These are phyloP conservation scores for Hygrophorus pudorinus DNA, from an alignment of 768 basidiomycete species.

Conservation along the genomic window DNA sequence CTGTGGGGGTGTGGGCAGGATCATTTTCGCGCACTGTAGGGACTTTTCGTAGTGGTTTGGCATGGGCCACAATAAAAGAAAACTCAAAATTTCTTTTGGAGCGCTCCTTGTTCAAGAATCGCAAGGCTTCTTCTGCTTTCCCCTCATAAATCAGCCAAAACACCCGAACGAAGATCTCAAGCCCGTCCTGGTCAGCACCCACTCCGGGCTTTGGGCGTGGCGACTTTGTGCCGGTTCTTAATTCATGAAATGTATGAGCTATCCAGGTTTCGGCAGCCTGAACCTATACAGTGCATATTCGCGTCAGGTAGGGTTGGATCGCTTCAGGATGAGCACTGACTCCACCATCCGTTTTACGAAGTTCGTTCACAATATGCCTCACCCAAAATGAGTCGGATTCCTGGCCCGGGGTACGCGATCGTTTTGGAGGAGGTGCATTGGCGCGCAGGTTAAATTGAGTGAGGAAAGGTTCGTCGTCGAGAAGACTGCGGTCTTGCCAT, in stretches of 20 bases:
- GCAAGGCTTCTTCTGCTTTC: constrained; percentile 3
- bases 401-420: too few relatives aligned
- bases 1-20: too few relatives aligned
- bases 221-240: neutral
- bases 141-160: constrained; percentile 11
- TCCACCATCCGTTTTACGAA: neutral
- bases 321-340: neutral
- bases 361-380: too few relatives aligned
- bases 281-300: constrained; percentile 4
- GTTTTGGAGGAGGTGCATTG: neutral
- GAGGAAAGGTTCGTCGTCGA: constrained; percentile 15
- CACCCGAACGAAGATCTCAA: constrained; percentile 11
- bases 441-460: constrained; percentile 2
- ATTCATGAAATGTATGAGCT: constrained; percentile 4
- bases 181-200: neutral
- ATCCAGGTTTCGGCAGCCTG: constrained; percentile 10
- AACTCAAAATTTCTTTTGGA: constrained; percentile 10
- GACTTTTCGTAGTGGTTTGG: too few relatives aligned
- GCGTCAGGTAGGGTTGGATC: neutral
- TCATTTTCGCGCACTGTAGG: too few relatives aligned
- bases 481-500: constrained; percentile 17
- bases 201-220: neutral
- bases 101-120: constrained; percentile 4
- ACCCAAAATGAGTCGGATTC: neutral
- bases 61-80: neutral